A percentile compares a stretch with the other conserved stretches of the same genome.
Conservation (phyloP, 1,139 yeast species). For the Blastobotrys indianensis region DNA sequence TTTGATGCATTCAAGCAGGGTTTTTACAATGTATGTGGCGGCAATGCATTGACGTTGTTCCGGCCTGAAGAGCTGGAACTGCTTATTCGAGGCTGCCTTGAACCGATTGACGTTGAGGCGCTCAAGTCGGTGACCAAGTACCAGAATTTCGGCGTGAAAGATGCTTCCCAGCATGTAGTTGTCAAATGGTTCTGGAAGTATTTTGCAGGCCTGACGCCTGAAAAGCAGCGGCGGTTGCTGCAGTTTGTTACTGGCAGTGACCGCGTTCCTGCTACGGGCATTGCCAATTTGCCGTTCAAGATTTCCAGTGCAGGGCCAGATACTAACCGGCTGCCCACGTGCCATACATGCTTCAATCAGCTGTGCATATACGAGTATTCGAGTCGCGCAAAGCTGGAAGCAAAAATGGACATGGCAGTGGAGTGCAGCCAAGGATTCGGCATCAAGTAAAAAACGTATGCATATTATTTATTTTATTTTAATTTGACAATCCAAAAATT, state of each 20-base stretch:
- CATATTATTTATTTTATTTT: background rate
- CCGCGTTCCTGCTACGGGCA: conserved; percentile 87
- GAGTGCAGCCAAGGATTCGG: conserved; percentile 85
- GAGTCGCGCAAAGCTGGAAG: conserved; percentile 44
- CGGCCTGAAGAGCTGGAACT: conserved; percentile 76
- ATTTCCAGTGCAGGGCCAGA: conserved; percentile 52
- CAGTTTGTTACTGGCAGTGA: conserved; percentile 87
- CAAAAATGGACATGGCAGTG: conserved; percentile 61
- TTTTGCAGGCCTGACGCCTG: conserved; percentile 42
- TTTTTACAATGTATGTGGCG: conserved; percentile 69
- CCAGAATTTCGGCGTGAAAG: conserved; percentile 47
- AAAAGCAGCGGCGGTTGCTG: conserved; percentile 56
- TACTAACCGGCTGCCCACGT: conserved; percentile 59
- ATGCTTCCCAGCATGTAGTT: conserved; percentile 27
- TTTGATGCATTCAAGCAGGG: conserved; percentile 60
- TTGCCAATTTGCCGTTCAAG: conserved; percentile 59
- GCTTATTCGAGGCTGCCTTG: conserved; percentile 71
- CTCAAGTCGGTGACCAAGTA: conserved; percentile 70
- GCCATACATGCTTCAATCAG: conserved; percentile 94
- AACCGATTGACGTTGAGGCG: conserved; percentile 59
- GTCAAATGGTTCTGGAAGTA: conserved; percentile 85
- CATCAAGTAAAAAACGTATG: conserved; percentile 40
- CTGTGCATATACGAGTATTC: conserved; percentile 66
- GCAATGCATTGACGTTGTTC: conserved; percentile 72
- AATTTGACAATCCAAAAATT: background rate